Evolutionary conservation across 2,329 filamentous ascomycete genomes (phyloP).

Genomic region (Colletotrichum sojae): DNA sequence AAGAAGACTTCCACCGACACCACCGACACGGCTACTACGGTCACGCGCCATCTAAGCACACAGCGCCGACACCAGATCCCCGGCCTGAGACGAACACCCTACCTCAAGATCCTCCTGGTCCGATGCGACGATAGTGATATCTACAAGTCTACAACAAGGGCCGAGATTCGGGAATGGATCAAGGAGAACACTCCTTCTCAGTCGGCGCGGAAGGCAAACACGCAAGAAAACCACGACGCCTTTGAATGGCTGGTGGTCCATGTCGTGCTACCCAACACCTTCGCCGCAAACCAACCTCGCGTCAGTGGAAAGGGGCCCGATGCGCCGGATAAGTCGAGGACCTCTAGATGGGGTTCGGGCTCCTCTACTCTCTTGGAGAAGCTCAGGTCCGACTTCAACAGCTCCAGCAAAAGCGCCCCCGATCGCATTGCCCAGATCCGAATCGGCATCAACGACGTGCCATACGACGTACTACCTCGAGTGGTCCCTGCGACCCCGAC

Average conservation of each 20-base stretch:
- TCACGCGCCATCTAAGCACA: slow-evolving; percentile 53
- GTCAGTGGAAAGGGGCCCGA: slow-evolving; percentile 69
- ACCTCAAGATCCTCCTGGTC: slow-evolving; percentile 90
- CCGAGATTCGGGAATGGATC: slow-evolving; percentile 91
- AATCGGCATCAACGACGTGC: slow-evolving; percentile 78
- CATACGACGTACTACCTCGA: slow-evolving; percentile 74
- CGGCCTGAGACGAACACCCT: slow-evolving; percentile 91
- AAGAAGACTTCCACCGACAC: slow-evolving; percentile 54
- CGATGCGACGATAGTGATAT: slow-evolving; percentile 96
- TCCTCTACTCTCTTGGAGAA: slow-evolving; percentile 91
- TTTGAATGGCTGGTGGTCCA: slow-evolving; percentile 97
- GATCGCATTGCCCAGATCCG: slow-evolving; percentile 91
- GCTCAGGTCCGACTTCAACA: slow-evolving; percentile 90
- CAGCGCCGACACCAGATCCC: slow-evolving; percentile 93
- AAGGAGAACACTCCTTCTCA: slow-evolving; percentile 78
- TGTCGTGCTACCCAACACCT: slow-evolving; percentile 89
- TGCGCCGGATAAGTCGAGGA: slow-evolving; percentile 74
- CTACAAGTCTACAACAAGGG: slow-evolving; percentile 86
- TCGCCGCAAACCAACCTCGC: slow-evolving; percentile 83
- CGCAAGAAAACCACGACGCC: slow-evolving; percentile 93
- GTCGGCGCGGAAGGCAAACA: slow-evolving; percentile 69
- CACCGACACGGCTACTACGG: slow-evolving; percentile 47
- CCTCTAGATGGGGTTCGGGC: slow-evolving; percentile 83
- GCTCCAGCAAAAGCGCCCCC: slow-evolving; percentile 77
- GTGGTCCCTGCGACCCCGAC: slow-evolving; percentile 75